Conservation (phyloP, 1,139 yeast genomes). For the Suhomyces atakaporum region DNA sequence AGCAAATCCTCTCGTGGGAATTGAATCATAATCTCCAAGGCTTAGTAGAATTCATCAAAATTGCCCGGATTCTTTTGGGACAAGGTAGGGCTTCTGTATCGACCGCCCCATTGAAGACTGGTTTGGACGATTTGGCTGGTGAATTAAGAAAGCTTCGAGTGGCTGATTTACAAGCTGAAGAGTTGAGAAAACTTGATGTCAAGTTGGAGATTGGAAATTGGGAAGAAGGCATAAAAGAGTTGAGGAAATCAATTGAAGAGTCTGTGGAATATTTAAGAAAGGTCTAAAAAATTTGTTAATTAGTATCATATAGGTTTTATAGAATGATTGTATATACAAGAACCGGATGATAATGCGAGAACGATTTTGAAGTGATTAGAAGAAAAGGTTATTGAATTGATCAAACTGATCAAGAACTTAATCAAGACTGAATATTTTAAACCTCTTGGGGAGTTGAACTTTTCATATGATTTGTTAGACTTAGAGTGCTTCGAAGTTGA, state of each 20-base stretch:
- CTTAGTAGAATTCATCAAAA: constrained; percentile 31
- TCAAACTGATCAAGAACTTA: too few species aligned
- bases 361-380: too few species aligned
- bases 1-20: constrained; percentile 22
- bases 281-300: too few species aligned
- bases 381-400: too few species aligned
- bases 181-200: constrained; percentile 1
- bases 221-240: constrained; percentile 6
- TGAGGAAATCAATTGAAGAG: constrained; percentile 10
- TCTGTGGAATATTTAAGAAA: constrained; percentile 3
- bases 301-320: too few species aligned
- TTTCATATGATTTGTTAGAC: too few species aligned
- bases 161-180: constrained; percentile 6
- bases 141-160: constrained; percentile 12
- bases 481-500: too few species aligned
- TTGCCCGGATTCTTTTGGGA: constrained; percentile 13
- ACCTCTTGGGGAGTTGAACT: too few species aligned
- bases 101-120: constrained; percentile 4
- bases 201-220: constrained; percentile 1
- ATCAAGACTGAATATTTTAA: too few species aligned
- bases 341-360: too few species aligned
- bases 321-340: too few species aligned
- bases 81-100: constrained; percentile 7
- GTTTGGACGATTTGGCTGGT: constrained; percentile 11
- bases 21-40: constrained; percentile 25